phyloP scores from a whole-genome alignment of 495 filamentous ascomycete species.

The Trichoderma virens region DNA sequence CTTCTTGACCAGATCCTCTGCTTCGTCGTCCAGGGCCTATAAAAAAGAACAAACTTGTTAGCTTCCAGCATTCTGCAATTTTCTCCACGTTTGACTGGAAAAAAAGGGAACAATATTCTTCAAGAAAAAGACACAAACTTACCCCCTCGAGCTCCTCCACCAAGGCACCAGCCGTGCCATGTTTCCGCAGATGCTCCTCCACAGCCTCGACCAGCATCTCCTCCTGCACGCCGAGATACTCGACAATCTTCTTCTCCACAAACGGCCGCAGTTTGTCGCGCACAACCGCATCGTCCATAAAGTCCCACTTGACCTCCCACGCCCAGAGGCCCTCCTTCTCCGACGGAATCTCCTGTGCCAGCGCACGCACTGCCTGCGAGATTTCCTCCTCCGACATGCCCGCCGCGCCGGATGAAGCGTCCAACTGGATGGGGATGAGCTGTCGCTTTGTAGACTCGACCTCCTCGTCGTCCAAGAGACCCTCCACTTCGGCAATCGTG shows the following conservation, averaged over 20 bases:
- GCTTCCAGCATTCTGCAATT: background rate
- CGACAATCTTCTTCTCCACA: slow-evolving; percentile 96
- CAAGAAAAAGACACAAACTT: slow-evolving; percentile 27
- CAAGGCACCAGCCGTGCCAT: slow-evolving; percentile 67
- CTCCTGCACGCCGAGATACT: slow-evolving; percentile 93
- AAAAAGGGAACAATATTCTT: slow-evolving; percentile 5
- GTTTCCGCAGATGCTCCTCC: slow-evolving; percentile 74
- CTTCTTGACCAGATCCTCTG: slow-evolving; percentile 89
- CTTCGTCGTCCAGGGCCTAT: slow-evolving; percentile 89
- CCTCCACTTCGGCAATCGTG: slow-evolving; percentile 89
- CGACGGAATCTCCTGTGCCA: slow-evolving; percentile 84
- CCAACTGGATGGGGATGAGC: slow-evolving; percentile 89
- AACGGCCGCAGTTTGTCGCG: slow-evolving; percentile 86
- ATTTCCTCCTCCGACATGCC: slow-evolving; percentile 78
- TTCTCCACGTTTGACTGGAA: background rate
- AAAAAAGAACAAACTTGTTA: slow-evolving; percentile 21
- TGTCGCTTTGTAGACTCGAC: slow-evolving; percentile 63
- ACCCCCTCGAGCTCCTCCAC: slow-evolving; percentile 81
- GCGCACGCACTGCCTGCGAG: slow-evolving; percentile 63
- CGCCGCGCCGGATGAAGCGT: slow-evolving; percentile 58
- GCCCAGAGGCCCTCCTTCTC: slow-evolving; percentile 83
- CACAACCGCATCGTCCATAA: slow-evolving; percentile 77
- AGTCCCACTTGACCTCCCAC: slow-evolving; percentile 91
- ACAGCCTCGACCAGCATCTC: slow-evolving; percentile 92
- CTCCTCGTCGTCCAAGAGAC: slow-evolving; percentile 86